Base-by-base conservation (phyloP, 768 basidiomycete genomes). In the Hysterangium stoloniferum region DNA sequence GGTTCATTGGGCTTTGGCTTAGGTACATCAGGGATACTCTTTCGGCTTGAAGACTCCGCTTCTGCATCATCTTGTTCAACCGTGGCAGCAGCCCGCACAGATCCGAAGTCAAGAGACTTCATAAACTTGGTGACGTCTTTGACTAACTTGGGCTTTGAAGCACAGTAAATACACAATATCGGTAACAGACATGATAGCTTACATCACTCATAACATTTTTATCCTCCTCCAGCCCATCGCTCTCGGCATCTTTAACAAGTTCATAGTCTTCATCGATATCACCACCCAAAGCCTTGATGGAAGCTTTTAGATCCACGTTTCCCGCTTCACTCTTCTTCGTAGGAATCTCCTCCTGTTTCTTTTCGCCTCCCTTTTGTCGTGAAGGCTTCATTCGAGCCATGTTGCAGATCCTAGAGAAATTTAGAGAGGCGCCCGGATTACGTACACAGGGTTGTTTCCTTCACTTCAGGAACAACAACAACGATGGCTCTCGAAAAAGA, bases 401-500 rank as follows among this genome's bases (percentile, higher is more conserved):
- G 27, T 19, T 35, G 34, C 34, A 35, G 12, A 11, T 35, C 34
- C 34, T 11, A 22, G 37, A 36, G 24, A 46, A 46, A 46, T 32
- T 6, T n/a, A 37, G 22, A 36, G 47, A 48, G 25, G 24, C 37
- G 47, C 47, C 27, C 25, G 25, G 47, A n/a, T 48, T 48, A 48
- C 47, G 47, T 48, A 48, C 12, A 15, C 35, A 35, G 12, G 34
- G 12, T 37, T 9, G 6, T 42, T 27, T 31, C 41, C 41, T 42
- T 12, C 46, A n/a, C 17, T 34, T 17, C 15, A 28, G 38, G 38
- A 28, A 17, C 27, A 25, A 12, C 27, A 8, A 17, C 37, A 17
- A 32, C 37, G 6, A 51, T 51, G 49, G 59, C 67, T 25, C 64
- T 68, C 60, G 84, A 85, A 55, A 82, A 75, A 57, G 86, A 89